Conservation (phyloP, 2,329 filamentous ascomycete genomes). For the Trichoderma semiorbis region DNA sequence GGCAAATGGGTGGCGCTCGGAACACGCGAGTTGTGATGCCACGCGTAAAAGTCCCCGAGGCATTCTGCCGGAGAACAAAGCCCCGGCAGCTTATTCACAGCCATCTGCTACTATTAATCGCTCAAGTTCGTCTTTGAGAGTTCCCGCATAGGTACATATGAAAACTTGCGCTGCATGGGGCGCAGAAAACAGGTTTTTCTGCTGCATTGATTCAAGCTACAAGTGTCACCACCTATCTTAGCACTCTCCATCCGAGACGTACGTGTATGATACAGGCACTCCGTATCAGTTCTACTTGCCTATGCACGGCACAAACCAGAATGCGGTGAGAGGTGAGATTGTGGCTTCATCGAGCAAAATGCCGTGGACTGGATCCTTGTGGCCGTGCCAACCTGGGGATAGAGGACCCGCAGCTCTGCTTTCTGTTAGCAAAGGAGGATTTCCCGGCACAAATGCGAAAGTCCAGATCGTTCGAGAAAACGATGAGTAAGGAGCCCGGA, state of each 20-base stretch:
- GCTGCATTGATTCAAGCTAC: not conserved
- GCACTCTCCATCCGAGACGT: not conserved
- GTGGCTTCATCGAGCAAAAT: not conserved
- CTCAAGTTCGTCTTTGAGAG: not conserved
- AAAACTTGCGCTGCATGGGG: not conserved
- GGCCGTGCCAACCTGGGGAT: not conserved
- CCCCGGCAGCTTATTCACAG: not conserved
- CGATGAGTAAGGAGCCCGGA: not conserved
- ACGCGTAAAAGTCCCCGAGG: not conserved
- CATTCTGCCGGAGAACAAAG: not conserved
- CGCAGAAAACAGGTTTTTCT: constrained; percentile 2
- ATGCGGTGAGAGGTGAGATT: not conserved
- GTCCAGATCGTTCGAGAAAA: constrained; percentile 1
- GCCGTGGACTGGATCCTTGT: not conserved
- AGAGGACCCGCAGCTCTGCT: not conserved
- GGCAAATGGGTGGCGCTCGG: not conserved
- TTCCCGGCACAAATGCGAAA: not conserved
- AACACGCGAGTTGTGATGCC: not conserved
- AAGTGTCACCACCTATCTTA: not conserved
- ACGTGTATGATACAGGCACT: not conserved
- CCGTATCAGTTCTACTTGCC: not conserved
- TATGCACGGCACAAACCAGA: not conserved
- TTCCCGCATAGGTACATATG: not conserved
- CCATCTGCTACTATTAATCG: not conserved
- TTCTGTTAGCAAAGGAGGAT: not conserved